These are phyloP conservation scores for Ophiostoma sp. DNA, from an alignment of 2,329 filamentous ascomycete genomes.

Conservation along the genomic window DNA sequence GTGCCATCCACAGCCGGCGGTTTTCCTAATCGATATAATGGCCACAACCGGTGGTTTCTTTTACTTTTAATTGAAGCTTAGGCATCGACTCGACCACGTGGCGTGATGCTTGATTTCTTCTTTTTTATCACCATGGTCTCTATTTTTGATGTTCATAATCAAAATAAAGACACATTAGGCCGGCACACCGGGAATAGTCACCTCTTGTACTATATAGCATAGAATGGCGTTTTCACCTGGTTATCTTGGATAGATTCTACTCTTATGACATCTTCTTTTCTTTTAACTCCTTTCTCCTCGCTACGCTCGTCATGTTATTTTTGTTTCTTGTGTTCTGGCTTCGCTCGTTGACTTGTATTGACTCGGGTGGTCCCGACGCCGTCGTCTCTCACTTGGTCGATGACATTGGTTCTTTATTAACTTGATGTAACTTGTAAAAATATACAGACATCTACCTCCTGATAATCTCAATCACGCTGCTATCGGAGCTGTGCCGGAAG, in stretches of 20 bases:
- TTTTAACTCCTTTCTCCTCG: neutral
- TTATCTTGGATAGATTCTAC: neutral
- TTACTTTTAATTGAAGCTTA: neutral
- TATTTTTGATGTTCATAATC: neutral
- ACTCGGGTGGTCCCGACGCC: conserved; percentile 17
- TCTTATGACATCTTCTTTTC: neutral
- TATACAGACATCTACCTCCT: neutral
- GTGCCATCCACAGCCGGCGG: conserved; percentile 12
- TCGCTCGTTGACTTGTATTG: neutral
- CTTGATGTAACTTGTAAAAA: neutral
- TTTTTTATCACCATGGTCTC: neutral
- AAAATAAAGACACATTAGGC: neutral
- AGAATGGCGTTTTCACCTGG: conserved; percentile 8
- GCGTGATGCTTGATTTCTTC: no score
- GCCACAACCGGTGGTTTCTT: neutral
- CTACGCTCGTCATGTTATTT: no score
- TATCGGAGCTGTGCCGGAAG: conserved; percentile 1
- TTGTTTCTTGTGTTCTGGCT: neutral
- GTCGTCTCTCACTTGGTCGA: conserved; percentile 18
- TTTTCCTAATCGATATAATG: neutral
- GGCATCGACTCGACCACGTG: no score
- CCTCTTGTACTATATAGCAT: conserved; percentile 8
- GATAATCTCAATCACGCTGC: conserved; percentile 5
- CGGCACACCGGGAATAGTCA: neutral
- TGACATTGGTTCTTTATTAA: neutral